Evolutionary conservation across 1,284 basidiomycete species (phyloP).

Genomic region (Boletus hoseneyae): DNA sequence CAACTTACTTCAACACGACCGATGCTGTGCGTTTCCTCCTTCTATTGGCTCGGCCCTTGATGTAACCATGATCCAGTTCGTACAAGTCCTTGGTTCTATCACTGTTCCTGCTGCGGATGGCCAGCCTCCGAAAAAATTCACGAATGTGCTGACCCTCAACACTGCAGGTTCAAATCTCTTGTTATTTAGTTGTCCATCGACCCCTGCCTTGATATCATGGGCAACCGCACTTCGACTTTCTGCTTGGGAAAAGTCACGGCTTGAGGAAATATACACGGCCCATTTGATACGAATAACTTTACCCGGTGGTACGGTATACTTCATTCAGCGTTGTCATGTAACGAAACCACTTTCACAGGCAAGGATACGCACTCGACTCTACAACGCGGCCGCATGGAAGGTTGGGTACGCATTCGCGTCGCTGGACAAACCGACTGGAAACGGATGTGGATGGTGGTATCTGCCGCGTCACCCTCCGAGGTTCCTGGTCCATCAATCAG

Average conservation of each 20-base stretch:
- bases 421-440: constrained; percentile 98
- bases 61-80: constrained; percentile 45
- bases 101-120: constrained; percentile 52
- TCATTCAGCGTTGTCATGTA: background rate
- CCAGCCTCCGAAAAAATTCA: constrained; percentile 53
- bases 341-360: constrained; percentile 40
- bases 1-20: constrained; percentile 82
- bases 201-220: constrained; percentile 80
- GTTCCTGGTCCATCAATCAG: constrained; percentile 8
- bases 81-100: constrained; percentile 72
- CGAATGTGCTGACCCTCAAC: constrained; percentile 88
- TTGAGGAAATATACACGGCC: constrained; percentile 98
- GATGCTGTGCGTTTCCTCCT: constrained; percentile 64
- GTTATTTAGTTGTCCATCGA: constrained; percentile 81
- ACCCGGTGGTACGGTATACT: constrained; percentile 43
- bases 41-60: background rate
- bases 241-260: constrained; percentile 92
- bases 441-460: constrained; percentile 83
- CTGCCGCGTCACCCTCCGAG: constrained; percentile 38
- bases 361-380: constrained; percentile 67
- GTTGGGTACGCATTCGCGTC: constrained; percentile 89
- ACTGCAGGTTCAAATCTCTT: constrained; percentile 92
- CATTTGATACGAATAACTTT: constrained; percentile 82
- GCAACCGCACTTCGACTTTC: constrained; percentile 87
- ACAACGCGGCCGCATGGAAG: constrained; percentile 78